phyloP scores from a whole-genome alignment of 2,329 filamentous ascomycete genomes.

The Monosporascus sp. region DNA sequence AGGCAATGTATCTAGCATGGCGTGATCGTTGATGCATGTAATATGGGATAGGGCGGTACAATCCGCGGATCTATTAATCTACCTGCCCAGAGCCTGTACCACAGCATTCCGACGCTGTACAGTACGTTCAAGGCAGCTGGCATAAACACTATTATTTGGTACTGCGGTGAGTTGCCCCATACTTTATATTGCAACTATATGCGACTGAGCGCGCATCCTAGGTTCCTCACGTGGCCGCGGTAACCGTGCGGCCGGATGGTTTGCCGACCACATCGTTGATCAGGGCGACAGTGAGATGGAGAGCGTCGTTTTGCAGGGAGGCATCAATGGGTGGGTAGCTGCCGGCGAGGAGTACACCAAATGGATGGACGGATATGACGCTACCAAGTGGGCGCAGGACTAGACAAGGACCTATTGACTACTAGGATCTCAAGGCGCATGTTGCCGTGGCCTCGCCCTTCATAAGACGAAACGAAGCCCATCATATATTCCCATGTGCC shows the following conservation, averaged over 20 bases:
- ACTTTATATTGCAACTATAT: not conserved
- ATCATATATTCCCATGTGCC: no score
- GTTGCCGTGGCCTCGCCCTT: no score
- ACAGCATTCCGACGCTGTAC: constrained; percentile 37
- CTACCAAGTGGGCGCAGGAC: constrained; percentile 21
- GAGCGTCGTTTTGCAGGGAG: constrained; percentile 44
- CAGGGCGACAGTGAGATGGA: constrained; percentile 34
- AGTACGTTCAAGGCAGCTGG: constrained; percentile 35
- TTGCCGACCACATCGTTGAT: constrained; percentile 44
- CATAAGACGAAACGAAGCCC: no score
- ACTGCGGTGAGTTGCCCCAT: constrained; percentile 34
- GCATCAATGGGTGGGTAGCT: constrained; percentile 49
- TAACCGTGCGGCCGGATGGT: constrained; percentile 49
- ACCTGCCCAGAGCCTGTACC: constrained; percentile 41
- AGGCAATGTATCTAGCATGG: no score
- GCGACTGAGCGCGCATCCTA: no score
- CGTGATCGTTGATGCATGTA: no score
- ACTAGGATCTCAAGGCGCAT: no score
- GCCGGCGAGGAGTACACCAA: constrained; percentile 41
- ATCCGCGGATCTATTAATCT: constrained; percentile 49
- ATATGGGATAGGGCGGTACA: constrained; percentile 42
- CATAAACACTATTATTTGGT: constrained; percentile 38
- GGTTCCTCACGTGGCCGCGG: constrained; percentile 51
- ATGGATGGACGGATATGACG: constrained; percentile 43
- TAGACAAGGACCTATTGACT: no score